Base-by-base conservation (phyloP, 805 yeast species). In the Phaffomyces antillensis region DNA sequence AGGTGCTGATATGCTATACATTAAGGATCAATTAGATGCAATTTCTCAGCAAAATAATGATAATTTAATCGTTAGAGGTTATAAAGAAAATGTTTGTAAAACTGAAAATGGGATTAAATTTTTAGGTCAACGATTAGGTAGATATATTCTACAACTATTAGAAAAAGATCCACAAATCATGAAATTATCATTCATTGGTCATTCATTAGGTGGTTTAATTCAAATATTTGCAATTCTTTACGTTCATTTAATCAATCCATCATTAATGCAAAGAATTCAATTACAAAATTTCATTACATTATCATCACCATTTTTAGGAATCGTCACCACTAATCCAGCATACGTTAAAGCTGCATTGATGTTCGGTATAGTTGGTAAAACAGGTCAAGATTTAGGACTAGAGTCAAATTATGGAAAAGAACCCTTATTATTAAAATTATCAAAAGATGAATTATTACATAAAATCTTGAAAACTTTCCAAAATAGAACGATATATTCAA, bases 181-280 rank as follows among this genome's bases (percentile, higher is more conserved):
- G 1, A 77, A 75, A 49, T 77, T 86, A 8, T 85, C 95, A 1
- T 85, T 86, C 54, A 67, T 86, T 37, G 89, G 86, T 0, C 95
- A 86, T 60, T 85, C 93, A 0, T 61, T 86, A 25, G 95, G 95
- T 39, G 95, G 95, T 0, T 62, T 82, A 36, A 77, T 81, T 4
- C 95, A 86, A 60, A 75, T 88, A 0, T 86, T 85, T 64, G 83
- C 91, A 3, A 74, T 86, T 32, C 86, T 90, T 0, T 86, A 84
- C 55, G 69, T 86, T 33, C 74, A 76, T 42, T 71, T 70, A 47
- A 83, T 81, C 52, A 81, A 76, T 59, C 88, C 91, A 0, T 73
- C 81, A 74, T 79, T 85, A 49, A 85, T 86, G 58, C 55, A 75
- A 33, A 65, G 63, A 32, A 73, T 82, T 3, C 59, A 68, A 43